These are phyloP conservation scores for Lactarius tabidus DNA, from an alignment of 768 basidiomycete species.

Conservation along the genomic window DNA sequence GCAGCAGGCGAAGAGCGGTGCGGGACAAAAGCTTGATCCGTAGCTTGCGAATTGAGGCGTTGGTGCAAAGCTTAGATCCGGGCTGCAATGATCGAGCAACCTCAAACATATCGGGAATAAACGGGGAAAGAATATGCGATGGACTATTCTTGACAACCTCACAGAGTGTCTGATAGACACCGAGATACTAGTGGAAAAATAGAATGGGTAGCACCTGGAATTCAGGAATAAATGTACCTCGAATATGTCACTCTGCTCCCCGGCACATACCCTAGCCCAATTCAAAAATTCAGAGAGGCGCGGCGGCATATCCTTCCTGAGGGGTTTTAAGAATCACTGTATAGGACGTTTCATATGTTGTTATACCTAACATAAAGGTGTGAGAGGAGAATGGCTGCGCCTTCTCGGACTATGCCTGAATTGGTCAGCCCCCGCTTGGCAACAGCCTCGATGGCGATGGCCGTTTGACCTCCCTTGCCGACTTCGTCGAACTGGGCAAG, in stretches of 20 bases:
- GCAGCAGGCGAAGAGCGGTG: conserved; percentile 57
- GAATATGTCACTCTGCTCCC: conserved; percentile 17
- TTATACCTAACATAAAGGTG: conserved; percentile 71
- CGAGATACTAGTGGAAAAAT: conserved; percentile 51
- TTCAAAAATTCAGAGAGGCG: conserved; percentile 17
- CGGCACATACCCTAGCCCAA: conserved; percentile 11
- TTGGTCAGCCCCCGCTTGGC: conserved; percentile 55
- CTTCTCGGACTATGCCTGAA: conserved; percentile 83
- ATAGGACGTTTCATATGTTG: conserved; percentile 12
- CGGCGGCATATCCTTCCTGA: conserved; percentile 50
- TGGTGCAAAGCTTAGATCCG: conserved; percentile 41
- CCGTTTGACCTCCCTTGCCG: conserved; percentile 50
- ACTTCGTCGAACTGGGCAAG: conserved; percentile 77
- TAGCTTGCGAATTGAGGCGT: conserved; percentile 67
- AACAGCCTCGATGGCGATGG: conserved; percentile 49
- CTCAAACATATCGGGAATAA: conserved; percentile 42
- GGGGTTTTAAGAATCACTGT: conserved; percentile 18
- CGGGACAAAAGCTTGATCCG: conserved; percentile 66
- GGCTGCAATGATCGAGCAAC: conserved; percentile 43
- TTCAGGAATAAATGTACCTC: conserved; percentile 12
- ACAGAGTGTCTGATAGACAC: conserved; percentile 62
- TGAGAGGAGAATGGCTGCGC: conserved; percentile 75
- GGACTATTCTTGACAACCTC: conserved; percentile 66
- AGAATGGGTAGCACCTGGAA: conserved; percentile 1
- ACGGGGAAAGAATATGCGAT: conserved; percentile 45